Conservation (phyloP, 305 asterid genomes). For the Solanum hybrid region DNA sequence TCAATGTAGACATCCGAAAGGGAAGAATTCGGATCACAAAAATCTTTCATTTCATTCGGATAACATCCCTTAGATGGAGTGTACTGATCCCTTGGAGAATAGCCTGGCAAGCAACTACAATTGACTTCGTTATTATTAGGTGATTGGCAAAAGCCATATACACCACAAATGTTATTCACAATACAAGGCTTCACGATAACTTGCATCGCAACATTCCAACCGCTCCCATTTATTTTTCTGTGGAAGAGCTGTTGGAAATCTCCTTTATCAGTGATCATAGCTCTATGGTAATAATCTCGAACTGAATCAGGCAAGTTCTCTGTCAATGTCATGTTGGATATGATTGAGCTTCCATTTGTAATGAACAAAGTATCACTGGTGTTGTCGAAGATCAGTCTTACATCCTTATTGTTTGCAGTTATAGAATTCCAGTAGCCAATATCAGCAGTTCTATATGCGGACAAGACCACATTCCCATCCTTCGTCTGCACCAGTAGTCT, state of each 20-base stretch:
- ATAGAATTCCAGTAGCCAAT: neutral
- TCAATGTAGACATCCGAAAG: neutral
- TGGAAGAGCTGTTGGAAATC: neutral
- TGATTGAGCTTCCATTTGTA: neutral
- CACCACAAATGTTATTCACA: neutral
- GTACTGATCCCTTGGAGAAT: neutral
- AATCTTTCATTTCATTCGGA: neutral
- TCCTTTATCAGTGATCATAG: neutral
- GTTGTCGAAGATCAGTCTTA: neutral
- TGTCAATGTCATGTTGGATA: neutral
- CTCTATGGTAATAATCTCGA: neutral
- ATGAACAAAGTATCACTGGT: neutral
- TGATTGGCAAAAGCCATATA: neutral
- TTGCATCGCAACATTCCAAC: neutral
- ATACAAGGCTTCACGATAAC: neutral
- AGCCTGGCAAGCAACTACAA: neutral
- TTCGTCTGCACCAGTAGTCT: neutral
- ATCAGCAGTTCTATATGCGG: constrained; percentile 1
- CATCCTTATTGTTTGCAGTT: neutral
- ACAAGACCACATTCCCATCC: neutral
- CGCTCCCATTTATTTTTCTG: neutral
- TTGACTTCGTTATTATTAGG: neutral
- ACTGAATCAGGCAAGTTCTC: neutral
- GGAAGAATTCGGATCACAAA: neutral
- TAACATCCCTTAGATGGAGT: neutral